phyloP scores from a whole-genome alignment of 1,284 basidiomycete species.

The Cryptococcus sp. region DNA sequence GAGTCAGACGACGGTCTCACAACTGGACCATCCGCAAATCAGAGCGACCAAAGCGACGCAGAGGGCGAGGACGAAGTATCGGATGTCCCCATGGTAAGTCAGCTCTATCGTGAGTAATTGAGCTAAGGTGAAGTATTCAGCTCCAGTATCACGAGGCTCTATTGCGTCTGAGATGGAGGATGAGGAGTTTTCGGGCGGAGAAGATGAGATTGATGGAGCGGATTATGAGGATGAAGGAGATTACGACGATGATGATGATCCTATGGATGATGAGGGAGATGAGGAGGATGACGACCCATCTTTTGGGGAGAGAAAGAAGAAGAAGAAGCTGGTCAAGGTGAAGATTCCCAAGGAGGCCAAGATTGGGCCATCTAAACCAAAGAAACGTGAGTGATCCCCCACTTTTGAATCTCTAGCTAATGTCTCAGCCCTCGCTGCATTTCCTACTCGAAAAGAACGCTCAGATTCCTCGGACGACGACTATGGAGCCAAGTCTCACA shows the following conservation, averaged over 20 bases:
- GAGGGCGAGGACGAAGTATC: conserved; percentile 19
- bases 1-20: neutral
- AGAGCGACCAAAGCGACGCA: conserved; percentile 1
- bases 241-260: conserved; percentile 19
- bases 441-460: conserved; percentile 26
- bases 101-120: neutral
- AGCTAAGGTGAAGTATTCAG: neutral
- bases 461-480: conserved; percentile 67
- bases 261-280: conserved; percentile 25
- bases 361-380: conserved; percentile 13
- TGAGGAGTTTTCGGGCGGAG: conserved; percentile 14
- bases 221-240: conserved; percentile 18
- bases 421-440: conserved; percentile 19
- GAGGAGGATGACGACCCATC: conserved; percentile 38
- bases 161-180: conserved; percentile 15
- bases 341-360: conserved; percentile 17
- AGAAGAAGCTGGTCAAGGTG: conserved; percentile 21
- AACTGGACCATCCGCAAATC: neutral
- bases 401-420: neutral
- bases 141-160: neutral
- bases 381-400: conserved; percentile 15
- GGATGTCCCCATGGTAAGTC: neutral
- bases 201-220: conserved; percentile 19
- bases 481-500: conserved; percentile 77
- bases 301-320: conserved; percentile 26